phyloP scores from a whole-genome alignment of 805 yeast species.

The Metschnikowia drakensbergensis region DNA sequence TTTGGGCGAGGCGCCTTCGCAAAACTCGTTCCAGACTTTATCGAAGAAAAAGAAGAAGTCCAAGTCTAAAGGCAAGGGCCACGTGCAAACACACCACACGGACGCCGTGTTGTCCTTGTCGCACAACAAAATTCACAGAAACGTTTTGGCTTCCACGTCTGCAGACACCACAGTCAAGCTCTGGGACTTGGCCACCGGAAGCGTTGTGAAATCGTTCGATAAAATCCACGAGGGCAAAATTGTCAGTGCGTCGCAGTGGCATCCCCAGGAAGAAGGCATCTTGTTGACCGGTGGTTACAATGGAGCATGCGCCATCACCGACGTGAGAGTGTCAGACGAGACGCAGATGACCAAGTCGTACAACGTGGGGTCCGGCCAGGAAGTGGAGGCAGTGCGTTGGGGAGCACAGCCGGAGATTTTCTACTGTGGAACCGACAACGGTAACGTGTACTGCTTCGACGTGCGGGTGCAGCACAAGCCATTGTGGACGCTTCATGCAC shows the following conservation, averaged over 20 bases:
- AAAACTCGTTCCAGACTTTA: constrained; percentile 37
- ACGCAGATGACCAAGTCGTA: constrained; percentile 58
- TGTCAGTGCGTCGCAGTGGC: constrained; percentile 89
- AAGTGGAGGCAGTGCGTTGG: constrained; percentile 82
- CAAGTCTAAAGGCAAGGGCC: constrained; percentile 48
- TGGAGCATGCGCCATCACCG: constrained; percentile 73
- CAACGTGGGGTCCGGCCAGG: constrained; percentile 65
- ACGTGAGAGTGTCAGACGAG: constrained; percentile 72
- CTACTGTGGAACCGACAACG: constrained; percentile 88
- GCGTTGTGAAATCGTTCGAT: constrained; percentile 74
- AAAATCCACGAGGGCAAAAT: constrained; percentile 71
- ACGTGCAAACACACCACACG: constrained; percentile 74
- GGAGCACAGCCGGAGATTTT: constrained; percentile 50
- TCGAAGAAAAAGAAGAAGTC: constrained; percentile 45
- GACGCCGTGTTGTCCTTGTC: constrained; percentile 90
- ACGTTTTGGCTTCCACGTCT: constrained; percentile 87
- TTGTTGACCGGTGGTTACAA: constrained; percentile 93
- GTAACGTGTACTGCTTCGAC: constrained; percentile 86
- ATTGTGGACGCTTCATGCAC: constrained; percentile 95
- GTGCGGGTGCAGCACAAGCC: constrained; percentile 67
- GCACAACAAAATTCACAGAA: constrained; percentile 76
- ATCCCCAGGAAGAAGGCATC: constrained; percentile 57
- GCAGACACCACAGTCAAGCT: constrained; percentile 93
- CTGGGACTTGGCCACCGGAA: constrained; percentile 81
- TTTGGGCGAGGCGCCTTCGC: constrained; percentile 65